Percentiles rank a stretch among this genome's conserved stretches.
Evolutionary conservation across 2,329 filamentous ascomycete species (phyloP).

Genomic region (Hypoxylon sp.): DNA sequence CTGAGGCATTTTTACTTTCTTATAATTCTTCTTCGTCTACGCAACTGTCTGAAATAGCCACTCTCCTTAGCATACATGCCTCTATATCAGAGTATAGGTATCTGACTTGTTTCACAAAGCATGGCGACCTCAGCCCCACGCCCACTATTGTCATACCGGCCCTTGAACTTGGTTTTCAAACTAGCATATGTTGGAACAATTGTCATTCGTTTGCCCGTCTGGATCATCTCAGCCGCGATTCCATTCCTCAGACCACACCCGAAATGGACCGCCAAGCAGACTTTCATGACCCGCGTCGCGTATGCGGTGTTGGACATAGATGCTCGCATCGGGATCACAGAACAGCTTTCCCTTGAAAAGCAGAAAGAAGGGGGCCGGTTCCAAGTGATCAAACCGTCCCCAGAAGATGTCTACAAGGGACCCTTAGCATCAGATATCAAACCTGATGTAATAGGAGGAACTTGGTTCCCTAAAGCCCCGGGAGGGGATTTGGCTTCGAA

Average conservation of each 20-base stretch:
- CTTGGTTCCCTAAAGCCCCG: constrained; percentile 49
- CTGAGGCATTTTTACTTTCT: too few relatives aligned
- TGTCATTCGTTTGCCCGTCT: constrained; percentile 29
- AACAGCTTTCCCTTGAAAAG: constrained; percentile 41
- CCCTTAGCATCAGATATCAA: constrained; percentile 42
- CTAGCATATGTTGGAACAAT: constrained; percentile 19
- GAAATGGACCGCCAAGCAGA: constrained; percentile 43
- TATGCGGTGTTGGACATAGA: constrained; percentile 26
- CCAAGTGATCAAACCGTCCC: constrained; percentile 40
- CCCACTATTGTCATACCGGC: constrained; percentile 39
- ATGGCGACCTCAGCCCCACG: constrained; percentile 5
- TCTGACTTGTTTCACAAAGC: not conserved
- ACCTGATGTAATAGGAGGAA: constrained; percentile 52
- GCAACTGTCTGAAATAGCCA: too few relatives aligned
- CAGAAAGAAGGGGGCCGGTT: constrained; percentile 44
- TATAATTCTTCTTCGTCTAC: too few relatives aligned
- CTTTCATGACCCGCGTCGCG: constrained; percentile 33
- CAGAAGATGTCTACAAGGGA: constrained; percentile 44
- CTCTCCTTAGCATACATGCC: too few relatives aligned
- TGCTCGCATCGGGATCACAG: constrained; percentile 36
- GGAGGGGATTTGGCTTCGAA: constrained; percentile 13
- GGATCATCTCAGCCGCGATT: constrained; percentile 15
- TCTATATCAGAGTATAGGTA: too few relatives aligned
- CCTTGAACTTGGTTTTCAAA: constrained; percentile 35
- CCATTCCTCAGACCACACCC: constrained; percentile 33